Evolutionary conservation across 2,329 filamentous ascomycete genomes (phyloP).

Genomic region (Aspergillaceae sp.): DNA sequence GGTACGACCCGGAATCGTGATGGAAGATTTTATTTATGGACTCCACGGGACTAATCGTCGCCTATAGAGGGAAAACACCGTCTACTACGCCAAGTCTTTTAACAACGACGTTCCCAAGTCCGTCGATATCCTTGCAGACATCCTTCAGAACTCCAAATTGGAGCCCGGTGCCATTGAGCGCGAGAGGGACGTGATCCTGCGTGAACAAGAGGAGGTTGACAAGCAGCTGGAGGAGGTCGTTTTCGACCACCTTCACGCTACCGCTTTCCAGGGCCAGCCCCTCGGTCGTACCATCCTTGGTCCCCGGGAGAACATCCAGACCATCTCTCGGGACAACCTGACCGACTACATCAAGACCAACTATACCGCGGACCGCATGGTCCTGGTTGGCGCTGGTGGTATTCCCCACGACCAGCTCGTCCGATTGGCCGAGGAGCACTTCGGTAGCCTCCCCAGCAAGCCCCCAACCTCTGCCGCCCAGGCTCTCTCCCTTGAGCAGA

Average conservation of each 20-base stretch:
- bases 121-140: slow-evolving; percentile 97
- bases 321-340: slow-evolving; percentile 86
- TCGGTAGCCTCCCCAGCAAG: slow-evolving; percentile 66
- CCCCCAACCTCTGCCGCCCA: slow-evolving; percentile 67
- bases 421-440: slow-evolving; percentile 93
- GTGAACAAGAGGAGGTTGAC: slow-evolving; percentile 98
- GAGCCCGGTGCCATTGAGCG: slow-evolving; percentile 88
- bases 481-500: slow-evolving; percentile 61
- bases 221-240: slow-evolving; percentile 99
- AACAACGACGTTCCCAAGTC: slow-evolving; percentile 94
- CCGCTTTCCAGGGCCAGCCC: slow-evolving; percentile 92
- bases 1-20: slow-evolving; percentile 49
- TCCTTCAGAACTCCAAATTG: slow-evolving; percentile 98
- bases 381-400: slow-evolving; percentile 90
- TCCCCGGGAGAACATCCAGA: slow-evolving; percentile 95
- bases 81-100: slow-evolving; percentile 99
- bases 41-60: slow-evolving; percentile 15
- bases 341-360: slow-evolving; percentile 98
- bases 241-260: slow-evolving; percentile 97
- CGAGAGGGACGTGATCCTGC: slow-evolving; percentile 95
- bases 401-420: slow-evolving; percentile 91
- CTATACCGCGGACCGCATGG: slow-evolving; percentile 99
- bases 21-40: slow-evolving; percentile 7
- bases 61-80: slow-evolving; percentile 86
- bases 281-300: slow-evolving; percentile 96